Evolutionary conservation across 2,329 filamentous ascomycete species (phyloP).

Genomic region (Zelopaecilomyces penicillatus): DNA sequence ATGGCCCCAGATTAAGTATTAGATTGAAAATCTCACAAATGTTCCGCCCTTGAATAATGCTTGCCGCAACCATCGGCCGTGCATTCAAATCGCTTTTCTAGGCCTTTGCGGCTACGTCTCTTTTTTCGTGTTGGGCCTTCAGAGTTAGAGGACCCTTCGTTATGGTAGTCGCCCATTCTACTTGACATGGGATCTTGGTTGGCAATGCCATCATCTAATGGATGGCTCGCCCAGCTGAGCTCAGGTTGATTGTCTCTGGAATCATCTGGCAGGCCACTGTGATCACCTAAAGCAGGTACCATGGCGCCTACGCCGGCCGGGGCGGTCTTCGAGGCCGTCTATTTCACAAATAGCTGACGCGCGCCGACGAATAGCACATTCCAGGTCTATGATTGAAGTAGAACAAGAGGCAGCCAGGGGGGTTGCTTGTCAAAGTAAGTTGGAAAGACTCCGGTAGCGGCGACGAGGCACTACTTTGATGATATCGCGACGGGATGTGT

Average conservation of each 20-base stretch:
- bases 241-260: background rate
- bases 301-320: slow-evolving; percentile 8
- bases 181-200: slow-evolving; percentile 2
- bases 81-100: slow-evolving; percentile 79
- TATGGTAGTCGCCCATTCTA: slow-evolving; percentile 1
- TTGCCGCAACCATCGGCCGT: slow-evolving; percentile 83
- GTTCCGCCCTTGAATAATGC: slow-evolving; percentile 92
- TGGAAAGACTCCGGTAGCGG: too few relatives aligned
- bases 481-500: too few relatives aligned
- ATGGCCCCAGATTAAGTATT: background rate
- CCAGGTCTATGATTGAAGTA: too few relatives aligned
- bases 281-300: slow-evolving; percentile 5
- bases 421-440: too few relatives aligned
- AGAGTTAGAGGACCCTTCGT: slow-evolving; percentile 8
- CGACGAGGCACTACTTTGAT: too few relatives aligned
- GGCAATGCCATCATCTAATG: slow-evolving; percentile 1
- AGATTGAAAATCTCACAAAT: slow-evolving; percentile 55
- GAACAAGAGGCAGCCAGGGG: too few relatives aligned
- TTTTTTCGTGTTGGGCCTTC: slow-evolving; percentile 37
- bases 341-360: too few relatives aligned
- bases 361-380: too few relatives aligned
- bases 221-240: background rate
- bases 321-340: slow-evolving; percentile 6
- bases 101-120: slow-evolving; percentile 64
- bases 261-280: slow-evolving; percentile 3